Percentiles rank a stretch among this genome's conserved stretches.
phyloP scores from a whole-genome alignment of 352 stramenopile genomes.

The Phytopythium mirpurense region DNA sequence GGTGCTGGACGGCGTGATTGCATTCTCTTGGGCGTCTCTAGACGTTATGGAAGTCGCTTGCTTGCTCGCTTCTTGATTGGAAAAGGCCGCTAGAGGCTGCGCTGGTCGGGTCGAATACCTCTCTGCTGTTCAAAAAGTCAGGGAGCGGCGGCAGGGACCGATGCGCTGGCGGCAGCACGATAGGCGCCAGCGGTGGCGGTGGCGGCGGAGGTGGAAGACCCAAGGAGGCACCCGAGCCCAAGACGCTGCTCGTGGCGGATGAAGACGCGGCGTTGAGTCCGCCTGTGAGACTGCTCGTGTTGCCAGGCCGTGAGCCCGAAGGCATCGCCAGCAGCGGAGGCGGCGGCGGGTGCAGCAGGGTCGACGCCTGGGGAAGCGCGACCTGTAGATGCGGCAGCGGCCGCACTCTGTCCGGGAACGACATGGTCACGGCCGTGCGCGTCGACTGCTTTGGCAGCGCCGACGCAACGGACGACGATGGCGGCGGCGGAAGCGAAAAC shows the following conservation, averaged over 20 bases:
- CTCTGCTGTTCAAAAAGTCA: conserved; percentile 58
- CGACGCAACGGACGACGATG: conserved; percentile 7
- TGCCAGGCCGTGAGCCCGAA: too few relatives aligned
- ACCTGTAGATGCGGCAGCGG: conserved; percentile 50
- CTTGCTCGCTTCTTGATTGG: conserved; percentile 36
- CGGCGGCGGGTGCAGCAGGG: conserved; percentile 29
- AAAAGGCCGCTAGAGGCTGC: conserved; percentile 35
- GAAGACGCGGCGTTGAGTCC: not conserved
- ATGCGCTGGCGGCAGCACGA: conserved; percentile 45
- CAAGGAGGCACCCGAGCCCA: not conserved
- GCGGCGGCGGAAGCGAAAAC: conserved; percentile 29
- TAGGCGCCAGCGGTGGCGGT: conserved; percentile 33
- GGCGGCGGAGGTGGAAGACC: conserved; percentile 2
- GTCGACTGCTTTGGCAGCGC: conserved; percentile 12
- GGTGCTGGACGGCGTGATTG: too few relatives aligned
- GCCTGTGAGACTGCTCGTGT: not conserved
- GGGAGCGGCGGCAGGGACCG: conserved; percentile 51
- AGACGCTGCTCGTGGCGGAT: not conserved
- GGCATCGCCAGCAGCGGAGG: conserved; percentile 27
- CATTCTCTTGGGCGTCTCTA: not conserved
- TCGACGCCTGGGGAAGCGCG: conserved; percentile 37
- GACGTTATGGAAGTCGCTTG: conserved; percentile 32
- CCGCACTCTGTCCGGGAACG: conserved; percentile 24
- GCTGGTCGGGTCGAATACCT: conserved; percentile 44
- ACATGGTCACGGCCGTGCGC: not conserved